Conservation (phyloP, 345 rosid species). For the Sisymbrium irio region DNA sequence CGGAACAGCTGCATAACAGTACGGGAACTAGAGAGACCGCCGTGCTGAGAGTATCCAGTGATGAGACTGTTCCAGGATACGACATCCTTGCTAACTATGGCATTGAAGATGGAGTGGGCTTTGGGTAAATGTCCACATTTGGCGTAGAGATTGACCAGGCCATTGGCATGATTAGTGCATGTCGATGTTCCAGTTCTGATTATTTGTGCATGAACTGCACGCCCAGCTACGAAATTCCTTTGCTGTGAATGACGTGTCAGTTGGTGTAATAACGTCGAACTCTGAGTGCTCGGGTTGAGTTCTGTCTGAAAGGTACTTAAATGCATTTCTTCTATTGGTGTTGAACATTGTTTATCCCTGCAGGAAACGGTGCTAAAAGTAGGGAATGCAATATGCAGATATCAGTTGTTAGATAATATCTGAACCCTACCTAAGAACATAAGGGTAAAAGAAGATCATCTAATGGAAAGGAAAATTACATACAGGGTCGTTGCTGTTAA, state of each 20-base stretch:
- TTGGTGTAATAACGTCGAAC: slow-evolving; percentile 42
- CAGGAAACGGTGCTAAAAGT: neutral
- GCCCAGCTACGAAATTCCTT: slow-evolving; percentile 49
- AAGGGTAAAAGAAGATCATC: neutral
- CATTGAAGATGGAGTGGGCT: slow-evolving; percentile 58
- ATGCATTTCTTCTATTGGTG: slow-evolving; percentile 10
- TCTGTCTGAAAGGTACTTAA: slow-evolving; percentile 18
- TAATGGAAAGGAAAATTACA: slow-evolving; percentile 1
- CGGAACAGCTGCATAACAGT: slow-evolving; percentile 54
- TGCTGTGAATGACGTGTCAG: slow-evolving; percentile 46
- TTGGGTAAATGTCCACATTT: slow-evolving; percentile 51
- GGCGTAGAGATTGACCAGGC: slow-evolving; percentile 68
- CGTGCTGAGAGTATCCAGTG: slow-evolving; percentile 63
- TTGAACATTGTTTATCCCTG: slow-evolving; percentile 24
- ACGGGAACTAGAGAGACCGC: slow-evolving; percentile 45
- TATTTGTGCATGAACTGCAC: slow-evolving; percentile 59
- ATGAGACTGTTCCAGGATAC: slow-evolving; percentile 87
- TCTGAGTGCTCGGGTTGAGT: slow-evolving; percentile 34
- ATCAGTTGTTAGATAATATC: neutral
- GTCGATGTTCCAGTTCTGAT: slow-evolving; percentile 38
- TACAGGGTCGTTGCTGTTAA: slow-evolving; percentile 66
- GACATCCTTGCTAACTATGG: slow-evolving; percentile 51
- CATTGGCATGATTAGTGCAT: slow-evolving; percentile 52
- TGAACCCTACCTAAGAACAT: neutral
- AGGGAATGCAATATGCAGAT: neutral